phyloP scores from a whole-genome alignment of 2,329 filamentous ascomycete species.

The Sporothrix brasiliensis region DNA sequence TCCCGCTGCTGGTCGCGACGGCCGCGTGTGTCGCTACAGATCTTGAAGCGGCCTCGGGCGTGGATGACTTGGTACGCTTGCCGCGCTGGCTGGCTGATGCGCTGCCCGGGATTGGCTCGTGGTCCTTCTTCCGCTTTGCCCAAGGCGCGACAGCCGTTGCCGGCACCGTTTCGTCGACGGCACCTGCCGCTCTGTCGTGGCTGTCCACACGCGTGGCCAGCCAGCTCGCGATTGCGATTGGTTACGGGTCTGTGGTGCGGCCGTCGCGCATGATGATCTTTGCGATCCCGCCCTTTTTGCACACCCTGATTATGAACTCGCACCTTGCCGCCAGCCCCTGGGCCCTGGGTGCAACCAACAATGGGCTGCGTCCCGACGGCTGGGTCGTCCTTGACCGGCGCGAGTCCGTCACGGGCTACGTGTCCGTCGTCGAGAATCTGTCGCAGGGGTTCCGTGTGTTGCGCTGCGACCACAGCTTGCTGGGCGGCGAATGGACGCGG shows the following conservation, averaged over 20 bases:
- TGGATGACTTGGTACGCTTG: constrained; percentile 54
- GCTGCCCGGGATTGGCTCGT: constrained; percentile 66
- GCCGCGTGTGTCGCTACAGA: constrained; percentile 65
- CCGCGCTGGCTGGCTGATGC: constrained; percentile 64
- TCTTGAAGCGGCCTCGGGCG: constrained; percentile 57
- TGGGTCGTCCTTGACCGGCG: constrained; percentile 78
- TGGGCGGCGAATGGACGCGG: constrained; percentile 87
- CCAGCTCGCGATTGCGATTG: constrained; percentile 66
- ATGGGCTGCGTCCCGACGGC: constrained; percentile 63
- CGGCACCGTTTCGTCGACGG: neutral
- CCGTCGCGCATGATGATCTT: constrained; percentile 70
- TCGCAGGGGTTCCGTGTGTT: constrained; percentile 75
- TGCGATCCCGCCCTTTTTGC: constrained; percentile 71
- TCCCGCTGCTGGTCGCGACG: constrained; percentile 67
- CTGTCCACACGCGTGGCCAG: constrained; percentile 66
- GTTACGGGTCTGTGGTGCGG: constrained; percentile 66
- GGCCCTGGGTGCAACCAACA: constrained; percentile 66
- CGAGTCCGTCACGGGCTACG: constrained; percentile 88
- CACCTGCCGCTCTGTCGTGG: constrained; percentile 45
- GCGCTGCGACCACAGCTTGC: constrained; percentile 89
- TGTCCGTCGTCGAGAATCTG: constrained; percentile 82
- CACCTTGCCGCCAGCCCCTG: constrained; percentile 64
- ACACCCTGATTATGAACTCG: constrained; percentile 71
- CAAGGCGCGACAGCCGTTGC: constrained; percentile 46
- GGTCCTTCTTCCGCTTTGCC: constrained; percentile 62